Evolutionary conservation across 1,284 basidiomycete species (phyloP), one percentile per base, ranked within the genome.

Genomic region (Uromyces viciae-fabae): DNA sequence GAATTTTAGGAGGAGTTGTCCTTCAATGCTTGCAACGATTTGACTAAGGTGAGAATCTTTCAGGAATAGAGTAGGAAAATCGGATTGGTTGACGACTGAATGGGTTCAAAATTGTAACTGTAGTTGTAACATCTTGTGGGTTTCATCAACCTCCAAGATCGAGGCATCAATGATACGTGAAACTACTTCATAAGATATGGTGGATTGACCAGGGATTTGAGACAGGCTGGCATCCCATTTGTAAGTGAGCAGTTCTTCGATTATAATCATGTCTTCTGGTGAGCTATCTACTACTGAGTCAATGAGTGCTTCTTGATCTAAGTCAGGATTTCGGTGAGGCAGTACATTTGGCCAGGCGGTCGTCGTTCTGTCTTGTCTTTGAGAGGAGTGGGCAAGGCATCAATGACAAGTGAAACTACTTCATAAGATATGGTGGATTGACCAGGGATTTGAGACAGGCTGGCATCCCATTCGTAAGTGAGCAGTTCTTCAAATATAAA

Each of bases 71-170:
- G 31, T 14, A 33, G 33, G 62, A 8, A 68, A 31, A 8, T 40
- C 49, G 46, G 28, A 9, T 40, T 64, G 52, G 14, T 31, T 33
- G 38, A 46, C 42, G 49, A 49, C 31, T 25, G 60, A n/a, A 60
- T n/a, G 17, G 43, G 15, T 36, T 25, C 68, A 36, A 2, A 33
- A 33, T 28, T 42, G 46, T 33, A 49, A 56, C 11, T 54, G 22
- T 33, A 46, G 54, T 9, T 64, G 73, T n/a, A 36, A 43, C 22
- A 64, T 38, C n/a, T 38, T 46, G 5, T 77, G 62, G 22, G 43
- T 46, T 75, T 81, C 72, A n/a, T 81, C 69, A 25, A 75, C 22
- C 22, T 72, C 68, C n/a, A 75, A 68, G 25, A 81, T 49, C 79
- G 71, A 81, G 11, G 68, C 79, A 75, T 81, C 79, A 25, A 81